Evolutionary conservation across 495 filamentous ascomycete species (phyloP).

Genomic region (Penicillium antarcticum): DNA sequence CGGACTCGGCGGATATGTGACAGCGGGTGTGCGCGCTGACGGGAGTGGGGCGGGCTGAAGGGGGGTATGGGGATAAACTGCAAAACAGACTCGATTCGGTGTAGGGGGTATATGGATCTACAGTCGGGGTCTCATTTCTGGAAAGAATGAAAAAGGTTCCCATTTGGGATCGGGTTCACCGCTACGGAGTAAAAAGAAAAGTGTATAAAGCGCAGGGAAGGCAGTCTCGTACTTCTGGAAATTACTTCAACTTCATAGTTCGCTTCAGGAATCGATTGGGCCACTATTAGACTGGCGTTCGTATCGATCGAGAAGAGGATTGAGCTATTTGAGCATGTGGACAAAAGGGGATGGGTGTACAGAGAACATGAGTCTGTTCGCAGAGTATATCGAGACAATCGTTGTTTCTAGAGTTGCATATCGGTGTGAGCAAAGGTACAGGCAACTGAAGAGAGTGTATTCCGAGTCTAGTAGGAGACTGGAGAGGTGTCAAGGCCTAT

Average conservation of each 20-base stretch:
- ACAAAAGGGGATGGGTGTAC: neutral
- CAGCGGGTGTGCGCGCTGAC: conserved; percentile 17
- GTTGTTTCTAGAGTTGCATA: neutral
- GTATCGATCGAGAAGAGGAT: conserved; percentile 2
- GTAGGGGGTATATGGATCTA: neutral
- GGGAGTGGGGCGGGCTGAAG: conserved; percentile 1
- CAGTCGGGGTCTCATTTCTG: neutral
- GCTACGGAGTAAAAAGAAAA: conserved; percentile 1
- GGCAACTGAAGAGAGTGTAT: neutral
- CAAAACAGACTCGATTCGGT: conserved; percentile 3
- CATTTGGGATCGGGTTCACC: neutral
- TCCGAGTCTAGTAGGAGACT: neutral
- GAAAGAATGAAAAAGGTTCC: neutral
- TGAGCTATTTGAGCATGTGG: neutral
- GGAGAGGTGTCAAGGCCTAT: conserved; percentile 9
- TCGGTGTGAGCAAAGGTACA: conserved; percentile 4
- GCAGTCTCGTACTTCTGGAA: neutral
- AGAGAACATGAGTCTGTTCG: conserved; percentile 1
- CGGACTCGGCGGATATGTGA: conserved; percentile 14
- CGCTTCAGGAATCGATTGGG: neutral
- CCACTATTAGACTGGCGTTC: neutral
- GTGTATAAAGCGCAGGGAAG: neutral
- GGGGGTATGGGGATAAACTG: neutral
- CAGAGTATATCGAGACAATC: neutral
- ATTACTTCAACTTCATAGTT: neutral